Evolutionary conservation across 768 basidiomycete species (phyloP).

Genomic region (Leccinum broughii): DNA sequence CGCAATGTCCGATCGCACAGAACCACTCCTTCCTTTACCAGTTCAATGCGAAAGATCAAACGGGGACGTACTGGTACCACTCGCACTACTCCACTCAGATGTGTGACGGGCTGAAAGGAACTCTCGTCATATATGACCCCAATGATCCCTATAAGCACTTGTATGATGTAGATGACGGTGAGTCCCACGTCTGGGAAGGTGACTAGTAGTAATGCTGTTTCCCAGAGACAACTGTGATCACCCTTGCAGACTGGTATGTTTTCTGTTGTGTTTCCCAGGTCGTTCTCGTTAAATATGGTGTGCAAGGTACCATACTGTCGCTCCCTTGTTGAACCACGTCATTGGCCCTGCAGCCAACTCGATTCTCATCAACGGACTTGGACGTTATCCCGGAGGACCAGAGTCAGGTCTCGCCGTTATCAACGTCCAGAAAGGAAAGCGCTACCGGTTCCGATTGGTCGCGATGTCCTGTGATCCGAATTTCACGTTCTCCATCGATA

Average conservation of each 20-base stretch:
- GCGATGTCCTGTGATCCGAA: conserved; percentile 46
- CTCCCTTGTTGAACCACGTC: conserved; percentile 22
- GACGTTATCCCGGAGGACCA: conserved; percentile 37
- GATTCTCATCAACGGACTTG: conserved; percentile 35
- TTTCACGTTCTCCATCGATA: conserved; percentile 47
- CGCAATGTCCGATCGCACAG: conserved; percentile 34
- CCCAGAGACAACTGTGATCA: conserved; percentile 27
- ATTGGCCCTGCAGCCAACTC: conserved; percentile 18
- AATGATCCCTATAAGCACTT: conserved; percentile 37
- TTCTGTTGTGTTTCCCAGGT: not conserved
- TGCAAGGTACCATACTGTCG: conserved; percentile 23
- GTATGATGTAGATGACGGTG: conserved; percentile 50
- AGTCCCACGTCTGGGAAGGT: conserved; percentile 3
- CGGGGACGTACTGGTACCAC: conserved; percentile 39
- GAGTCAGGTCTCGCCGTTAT: conserved; percentile 38
- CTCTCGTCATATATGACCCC: conserved; percentile 44
- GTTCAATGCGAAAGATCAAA: conserved; percentile 23
- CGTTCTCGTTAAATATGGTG: not conserved
- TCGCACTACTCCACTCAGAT: conserved; percentile 39
- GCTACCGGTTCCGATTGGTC: conserved; percentile 52
- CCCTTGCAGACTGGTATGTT: conserved; percentile 28
- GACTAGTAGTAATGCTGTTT: not conserved
- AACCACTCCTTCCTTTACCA: conserved; percentile 26
- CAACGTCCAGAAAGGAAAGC: conserved; percentile 36
- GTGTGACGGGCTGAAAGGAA: conserved; percentile 41